Evolutionary conservation across 257 asterid species (phyloP).

Genomic region (Sherardia arvensis): DNA sequence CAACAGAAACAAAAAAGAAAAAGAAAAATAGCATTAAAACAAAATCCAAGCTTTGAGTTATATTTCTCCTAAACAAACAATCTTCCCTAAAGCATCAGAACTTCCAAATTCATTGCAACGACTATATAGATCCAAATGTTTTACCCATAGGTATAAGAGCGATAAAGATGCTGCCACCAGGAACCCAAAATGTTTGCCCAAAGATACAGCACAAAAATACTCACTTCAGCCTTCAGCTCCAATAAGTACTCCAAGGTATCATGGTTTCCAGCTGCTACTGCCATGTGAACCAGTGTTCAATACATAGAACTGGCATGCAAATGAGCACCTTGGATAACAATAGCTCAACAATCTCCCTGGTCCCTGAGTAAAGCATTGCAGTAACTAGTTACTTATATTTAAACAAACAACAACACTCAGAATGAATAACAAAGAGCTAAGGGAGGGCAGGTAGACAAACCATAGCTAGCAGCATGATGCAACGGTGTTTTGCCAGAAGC

Average conservation of each 20-base stretch:
- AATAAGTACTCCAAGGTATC: constrained; percentile 7
- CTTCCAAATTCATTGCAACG: background rate
- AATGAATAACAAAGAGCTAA: background rate
- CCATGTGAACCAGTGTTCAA: constrained; percentile 8
- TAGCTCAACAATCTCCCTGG: background rate
- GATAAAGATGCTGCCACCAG: too few species aligned
- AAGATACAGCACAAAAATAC: background rate
- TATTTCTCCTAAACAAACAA: too few species aligned
- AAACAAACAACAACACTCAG: too few species aligned
- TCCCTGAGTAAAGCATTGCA: background rate
- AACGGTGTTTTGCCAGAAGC: background rate
- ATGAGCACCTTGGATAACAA: constrained; percentile 9
- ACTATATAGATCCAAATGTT: too few species aligned
- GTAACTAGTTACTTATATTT: background rate
- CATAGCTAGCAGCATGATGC: constrained; percentile 19
- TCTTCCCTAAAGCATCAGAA: background rate
- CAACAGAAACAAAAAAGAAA: too few species aligned
- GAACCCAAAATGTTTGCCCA: too few species aligned
- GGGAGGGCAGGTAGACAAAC: background rate
- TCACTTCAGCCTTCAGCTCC: constrained; percentile 10
- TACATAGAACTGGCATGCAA: background rate
- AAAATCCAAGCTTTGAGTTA: too few species aligned
- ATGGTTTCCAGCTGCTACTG: constrained; percentile 2
- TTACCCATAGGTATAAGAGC: too few species aligned
- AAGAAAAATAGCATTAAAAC: too few species aligned